Evolutionary conservation across 2,329 filamentous ascomycete species (phyloP).

Genomic region (Diaporthe velutina): DNA sequence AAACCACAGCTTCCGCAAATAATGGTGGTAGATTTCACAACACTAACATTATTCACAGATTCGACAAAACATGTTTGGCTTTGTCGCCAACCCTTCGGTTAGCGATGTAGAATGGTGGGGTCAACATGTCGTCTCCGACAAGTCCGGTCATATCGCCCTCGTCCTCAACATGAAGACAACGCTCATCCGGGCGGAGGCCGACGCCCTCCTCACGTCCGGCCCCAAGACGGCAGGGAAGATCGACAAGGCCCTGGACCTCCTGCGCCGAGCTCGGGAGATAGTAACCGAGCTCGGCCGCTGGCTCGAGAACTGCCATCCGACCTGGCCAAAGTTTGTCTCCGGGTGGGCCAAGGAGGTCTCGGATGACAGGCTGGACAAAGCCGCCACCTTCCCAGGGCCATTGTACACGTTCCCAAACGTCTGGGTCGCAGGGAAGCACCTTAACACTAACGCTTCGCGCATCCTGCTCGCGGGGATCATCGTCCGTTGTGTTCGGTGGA

Average conservation of each 20-base stretch:
- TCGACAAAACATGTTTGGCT: slow-evolving; percentile 44
- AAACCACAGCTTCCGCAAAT: neutral
- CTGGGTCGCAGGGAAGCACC: slow-evolving; percentile 45
- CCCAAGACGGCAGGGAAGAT: slow-evolving; percentile 42
- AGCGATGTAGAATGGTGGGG: slow-evolving; percentile 45
- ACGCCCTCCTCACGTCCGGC: slow-evolving; percentile 39
- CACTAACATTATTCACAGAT: slow-evolving; percentile 34
- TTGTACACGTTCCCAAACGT: slow-evolving; percentile 43
- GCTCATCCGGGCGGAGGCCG: slow-evolving; percentile 44
- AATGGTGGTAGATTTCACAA: neutral
- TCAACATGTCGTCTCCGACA: slow-evolving; percentile 41
- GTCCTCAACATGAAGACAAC: slow-evolving; percentile 45
- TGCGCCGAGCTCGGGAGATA: slow-evolving; percentile 40
- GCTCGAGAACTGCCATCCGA: slow-evolving; percentile 42
- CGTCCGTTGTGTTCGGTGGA: slow-evolving; percentile 43
- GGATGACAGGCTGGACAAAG: slow-evolving; percentile 39
- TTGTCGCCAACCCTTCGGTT: slow-evolving; percentile 39
- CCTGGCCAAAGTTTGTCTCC: slow-evolving; percentile 41
- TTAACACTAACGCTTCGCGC: slow-evolving; percentile 44
- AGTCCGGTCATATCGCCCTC: slow-evolving; percentile 43
- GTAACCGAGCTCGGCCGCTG: slow-evolving; percentile 42
- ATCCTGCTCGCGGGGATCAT: slow-evolving; percentile 43
- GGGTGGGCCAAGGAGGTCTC: slow-evolving; percentile 40
- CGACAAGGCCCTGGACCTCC: slow-evolving; percentile 42
- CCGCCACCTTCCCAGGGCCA: slow-evolving; percentile 41